Percentiles rank a stretch among this genome's conserved stretches.
Evolutionary conservation across 2,329 filamentous ascomycete species (phyloP).

Genomic region (Cladophialophora carrionii): DNA sequence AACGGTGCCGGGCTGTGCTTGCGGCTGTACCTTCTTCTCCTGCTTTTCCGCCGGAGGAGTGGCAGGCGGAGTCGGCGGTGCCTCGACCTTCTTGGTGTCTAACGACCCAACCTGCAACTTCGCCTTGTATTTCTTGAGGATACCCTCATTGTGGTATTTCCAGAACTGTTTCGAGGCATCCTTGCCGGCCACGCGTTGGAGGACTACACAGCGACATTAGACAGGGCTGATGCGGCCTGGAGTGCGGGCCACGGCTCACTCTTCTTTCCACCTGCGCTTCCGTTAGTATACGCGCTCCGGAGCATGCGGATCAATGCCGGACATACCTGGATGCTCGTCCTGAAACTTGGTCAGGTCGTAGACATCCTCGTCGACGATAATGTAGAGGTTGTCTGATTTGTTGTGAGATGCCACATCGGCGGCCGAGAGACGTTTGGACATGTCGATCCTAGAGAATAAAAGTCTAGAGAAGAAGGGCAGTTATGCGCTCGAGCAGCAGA

Average conservation of each 20-base stretch:
- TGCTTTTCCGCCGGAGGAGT: conserved; percentile 53
- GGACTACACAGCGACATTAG: conserved; percentile 51
- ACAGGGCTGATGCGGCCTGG: not conserved
- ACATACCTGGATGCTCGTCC: conserved; percentile 71
- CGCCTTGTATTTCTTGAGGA: conserved; percentile 65
- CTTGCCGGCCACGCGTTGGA: conserved; percentile 67
- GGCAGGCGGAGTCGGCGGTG: conserved; percentile 55
- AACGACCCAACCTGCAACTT: conserved; percentile 71
- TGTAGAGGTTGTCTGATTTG: conserved; percentile 82
- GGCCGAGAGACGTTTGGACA: conserved; percentile 85
- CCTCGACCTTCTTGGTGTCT: conserved; percentile 74
- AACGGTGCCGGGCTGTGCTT: conserved; percentile 62
- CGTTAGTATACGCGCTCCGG: conserved; percentile 26
- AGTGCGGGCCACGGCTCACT: conserved; percentile 52
- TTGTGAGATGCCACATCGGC: conserved; percentile 90
- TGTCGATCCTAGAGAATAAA: conserved; percentile 49
- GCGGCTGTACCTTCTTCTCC: conserved; percentile 59
- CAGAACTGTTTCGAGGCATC: conserved; percentile 71
- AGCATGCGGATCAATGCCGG: not conserved
- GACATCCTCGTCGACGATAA: conserved; percentile 91
- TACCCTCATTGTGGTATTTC: conserved; percentile 66
- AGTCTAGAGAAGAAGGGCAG: conserved; percentile 6
- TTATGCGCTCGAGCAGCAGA: not conserved
- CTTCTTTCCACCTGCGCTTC: conserved; percentile 67
- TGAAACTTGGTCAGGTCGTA: conserved; percentile 92